Evolutionary conservation across 352 stramenopile genomes (phyloP).

Genomic region (Aphanomyces euteiches): DNA sequence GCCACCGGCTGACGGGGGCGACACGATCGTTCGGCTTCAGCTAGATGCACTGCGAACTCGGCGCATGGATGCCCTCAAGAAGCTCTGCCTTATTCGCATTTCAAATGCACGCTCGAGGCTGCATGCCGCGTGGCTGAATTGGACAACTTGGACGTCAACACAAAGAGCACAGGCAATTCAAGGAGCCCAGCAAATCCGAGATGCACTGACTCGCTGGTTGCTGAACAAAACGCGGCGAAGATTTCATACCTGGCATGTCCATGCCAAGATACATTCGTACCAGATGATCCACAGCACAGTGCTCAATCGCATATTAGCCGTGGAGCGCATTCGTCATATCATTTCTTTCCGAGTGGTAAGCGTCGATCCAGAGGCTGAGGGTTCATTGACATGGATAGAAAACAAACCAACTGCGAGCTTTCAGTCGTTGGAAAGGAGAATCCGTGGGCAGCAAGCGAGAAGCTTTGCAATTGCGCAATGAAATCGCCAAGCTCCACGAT

Average conservation of each 20-base stretch:
- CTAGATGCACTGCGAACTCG: conserved; percentile 55
- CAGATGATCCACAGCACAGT: conserved; percentile 33
- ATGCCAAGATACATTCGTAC: conserved; percentile 45
- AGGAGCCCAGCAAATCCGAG: conserved; percentile 29
- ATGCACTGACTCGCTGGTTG: conserved; percentile 39
- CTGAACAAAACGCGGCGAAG: conserved; percentile 43
- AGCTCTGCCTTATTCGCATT: conserved; percentile 52
- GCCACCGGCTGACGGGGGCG: conserved; percentile 37
- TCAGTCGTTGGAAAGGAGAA: conserved; percentile 22
- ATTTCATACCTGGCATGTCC: conserved; percentile 42
- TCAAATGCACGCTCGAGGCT: conserved; percentile 37
- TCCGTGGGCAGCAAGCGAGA: background rate
- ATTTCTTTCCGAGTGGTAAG: conserved; percentile 42
- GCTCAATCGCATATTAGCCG: conserved; percentile 56
- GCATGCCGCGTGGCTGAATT: conserved; percentile 42
- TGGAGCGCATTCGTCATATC: conserved; percentile 53
- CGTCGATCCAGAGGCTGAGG: background rate
- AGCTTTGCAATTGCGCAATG: conserved; percentile 40
- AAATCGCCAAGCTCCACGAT: conserved; percentile 67
- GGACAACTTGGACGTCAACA: conserved; percentile 37
- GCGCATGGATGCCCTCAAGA: conserved; percentile 65
- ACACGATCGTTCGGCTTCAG: conserved; percentile 62
- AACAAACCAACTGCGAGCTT: conserved; percentile 28
- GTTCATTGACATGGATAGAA: conserved; percentile 15
- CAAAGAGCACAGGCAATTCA: background rate